Percentiles rank a stretch among this genome's conserved stretches.
These are phyloP conservation scores for Ceratobasidium sp. DNA, from an alignment of 1,284 basidiomycete species.

Conservation along the genomic window DNA sequence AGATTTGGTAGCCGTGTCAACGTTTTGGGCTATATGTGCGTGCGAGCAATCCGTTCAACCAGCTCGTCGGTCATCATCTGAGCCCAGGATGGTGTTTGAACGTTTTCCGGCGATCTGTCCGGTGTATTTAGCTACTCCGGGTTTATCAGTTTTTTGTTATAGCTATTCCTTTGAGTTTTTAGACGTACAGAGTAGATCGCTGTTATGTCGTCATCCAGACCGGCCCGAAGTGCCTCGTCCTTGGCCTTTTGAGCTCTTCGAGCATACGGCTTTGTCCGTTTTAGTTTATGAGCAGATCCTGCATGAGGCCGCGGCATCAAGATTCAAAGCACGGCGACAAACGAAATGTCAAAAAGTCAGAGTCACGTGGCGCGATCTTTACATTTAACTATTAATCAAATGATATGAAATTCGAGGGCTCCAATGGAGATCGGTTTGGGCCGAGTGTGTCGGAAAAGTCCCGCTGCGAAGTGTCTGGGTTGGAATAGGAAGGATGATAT, in stretches of 20 bases:
- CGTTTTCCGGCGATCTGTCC: background rate
- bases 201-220: conserved; percentile 1
- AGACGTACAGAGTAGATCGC: conserved; percentile 25
- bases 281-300: background rate
- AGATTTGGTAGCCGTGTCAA: conserved; percentile 75
- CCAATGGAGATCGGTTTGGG: too few relatives aligned
- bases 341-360: too few relatives aligned
- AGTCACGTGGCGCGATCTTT: too few relatives aligned
- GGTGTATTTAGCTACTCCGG: background rate
- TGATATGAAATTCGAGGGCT: too few relatives aligned
- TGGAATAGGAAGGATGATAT: too few relatives aligned
- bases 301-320: too few relatives aligned
- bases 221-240: conserved; percentile 20
- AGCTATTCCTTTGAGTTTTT: background rate
- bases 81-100: background rate
- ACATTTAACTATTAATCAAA: too few relatives aligned
- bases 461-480: too few relatives aligned
- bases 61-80: background rate
- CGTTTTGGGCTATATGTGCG: background rate
- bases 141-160: background rate
- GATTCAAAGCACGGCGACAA: background rate
- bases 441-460: too few relatives aligned
- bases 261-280: conserved; percentile 11
- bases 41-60: background rate
- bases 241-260: conserved; percentile 4